A percentile compares a stretch with the other conserved stretches of the same genome.
phyloP scores from a whole-genome alignment of 305 asterid species.

The Caryopteris hybrid region DNA sequence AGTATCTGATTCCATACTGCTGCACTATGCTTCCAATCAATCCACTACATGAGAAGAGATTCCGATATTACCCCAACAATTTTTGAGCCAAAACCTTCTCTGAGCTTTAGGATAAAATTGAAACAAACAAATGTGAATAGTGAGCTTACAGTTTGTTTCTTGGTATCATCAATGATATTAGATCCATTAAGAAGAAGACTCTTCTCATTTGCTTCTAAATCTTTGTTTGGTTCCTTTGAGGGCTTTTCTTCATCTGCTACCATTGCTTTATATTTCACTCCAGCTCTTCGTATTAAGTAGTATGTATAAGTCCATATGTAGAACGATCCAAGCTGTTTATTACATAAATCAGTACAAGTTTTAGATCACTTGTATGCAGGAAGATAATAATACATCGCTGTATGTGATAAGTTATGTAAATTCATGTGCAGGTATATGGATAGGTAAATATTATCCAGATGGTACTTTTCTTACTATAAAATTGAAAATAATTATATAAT shows the following conservation, averaged over 20 bases:
- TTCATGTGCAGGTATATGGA: too few relatives aligned
- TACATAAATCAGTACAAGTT: not conserved
- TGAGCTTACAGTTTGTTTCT: conserved; percentile 25
- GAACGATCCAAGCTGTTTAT: conserved; percentile 68
- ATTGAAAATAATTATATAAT: too few relatives aligned
- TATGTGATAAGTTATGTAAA: too few relatives aligned
- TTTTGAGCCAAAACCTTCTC: too few relatives aligned
- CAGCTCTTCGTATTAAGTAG: conserved; percentile 53
- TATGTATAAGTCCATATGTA: conserved; percentile 80
- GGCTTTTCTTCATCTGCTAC: conserved; percentile 26
- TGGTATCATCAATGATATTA: not conserved
- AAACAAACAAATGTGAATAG: not conserved
- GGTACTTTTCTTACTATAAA: too few relatives aligned
- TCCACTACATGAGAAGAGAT: not conserved
- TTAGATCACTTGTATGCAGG: not conserved
- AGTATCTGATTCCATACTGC: conserved; percentile 27
- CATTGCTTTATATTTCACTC: conserved; percentile 31
- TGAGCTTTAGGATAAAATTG: not conserved
- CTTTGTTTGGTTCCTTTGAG: conserved; percentile 46
- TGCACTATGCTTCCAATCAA: conserved; percentile 15
- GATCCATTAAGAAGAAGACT: conserved; percentile 42
- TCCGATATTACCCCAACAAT: not conserved
- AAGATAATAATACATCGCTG: not conserved
- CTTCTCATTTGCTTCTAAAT: conserved; percentile 46
- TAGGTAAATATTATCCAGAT: too few relatives aligned